A percentile compares a stretch with the other conserved stretches of the same genome.
Conservation (phyloP, 177 flowering plant genomes). For the Tripterygium wilfordii region DNA sequence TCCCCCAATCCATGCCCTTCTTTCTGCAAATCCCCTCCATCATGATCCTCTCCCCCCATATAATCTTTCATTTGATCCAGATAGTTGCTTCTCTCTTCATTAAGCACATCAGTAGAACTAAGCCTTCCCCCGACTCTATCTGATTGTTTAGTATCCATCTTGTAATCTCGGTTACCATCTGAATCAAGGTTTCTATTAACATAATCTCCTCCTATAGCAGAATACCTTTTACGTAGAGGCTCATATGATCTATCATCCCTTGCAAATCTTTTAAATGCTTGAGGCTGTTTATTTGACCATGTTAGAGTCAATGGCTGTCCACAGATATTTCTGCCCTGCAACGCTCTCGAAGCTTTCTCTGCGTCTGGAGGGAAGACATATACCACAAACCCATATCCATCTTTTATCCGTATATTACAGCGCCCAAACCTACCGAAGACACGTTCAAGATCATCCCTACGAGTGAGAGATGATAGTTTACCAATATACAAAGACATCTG, state of each 20-base stretch:
- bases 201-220: constrained; percentile 12
- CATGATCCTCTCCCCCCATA: constrained; percentile 13
- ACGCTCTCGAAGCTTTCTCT: constrained; percentile 38
- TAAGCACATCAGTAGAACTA: constrained; percentile 12
- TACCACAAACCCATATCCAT: constrained; percentile 48
- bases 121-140: constrained; percentile 7
- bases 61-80: constrained; percentile 10
- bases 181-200: constrained; percentile 11
- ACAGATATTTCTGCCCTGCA: constrained; percentile 35
- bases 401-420: constrained; percentile 33
- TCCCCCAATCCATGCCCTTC: too few relatives aligned
- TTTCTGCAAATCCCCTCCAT: not conserved
- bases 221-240: constrained; percentile 13
- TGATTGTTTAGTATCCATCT: constrained; percentile 7
- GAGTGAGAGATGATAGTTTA: constrained; percentile 34
- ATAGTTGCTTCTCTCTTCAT: constrained; percentile 13
- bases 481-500: constrained; percentile 60
- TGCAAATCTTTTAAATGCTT: constrained; percentile 13
- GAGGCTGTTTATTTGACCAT: constrained; percentile 55
- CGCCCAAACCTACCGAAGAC: constrained; percentile 43
- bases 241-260: constrained; percentile 20
- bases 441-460: constrained; percentile 31
- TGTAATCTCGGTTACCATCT: constrained; percentile 14
- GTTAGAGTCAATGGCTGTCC: constrained; percentile 37
- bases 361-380: constrained; percentile 39